These are phyloP conservation scores for Aureobasidium leucospermi DNA, from an alignment of 2,329 filamentous ascomycete species.

Conservation along the genomic window DNA sequence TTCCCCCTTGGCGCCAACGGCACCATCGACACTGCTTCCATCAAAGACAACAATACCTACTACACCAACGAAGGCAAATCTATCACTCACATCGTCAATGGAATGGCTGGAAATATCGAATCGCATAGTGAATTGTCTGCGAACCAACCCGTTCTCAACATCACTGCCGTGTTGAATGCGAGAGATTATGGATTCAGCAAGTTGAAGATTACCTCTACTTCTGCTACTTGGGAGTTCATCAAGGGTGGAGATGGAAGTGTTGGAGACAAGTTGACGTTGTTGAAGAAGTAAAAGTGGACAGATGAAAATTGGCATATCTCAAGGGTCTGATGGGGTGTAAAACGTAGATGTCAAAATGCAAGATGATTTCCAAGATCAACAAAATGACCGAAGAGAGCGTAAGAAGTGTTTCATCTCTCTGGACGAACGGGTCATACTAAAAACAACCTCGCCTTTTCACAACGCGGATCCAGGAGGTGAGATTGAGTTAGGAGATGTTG, in stretches of 20 bases:
- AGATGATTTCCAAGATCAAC: no score
- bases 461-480: no score
- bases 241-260: constrained; percentile 34
- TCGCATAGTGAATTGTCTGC: constrained; percentile 37
- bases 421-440: no score
- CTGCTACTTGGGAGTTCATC: constrained; percentile 41
- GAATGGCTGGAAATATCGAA: constrained; percentile 48
- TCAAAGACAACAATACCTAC: constrained; percentile 45
- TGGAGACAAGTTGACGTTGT: constrained; percentile 33
- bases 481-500: no score
- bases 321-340: no score
- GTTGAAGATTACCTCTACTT: constrained; percentile 34
- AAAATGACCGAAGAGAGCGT: no score
- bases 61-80: constrained; percentile 40
- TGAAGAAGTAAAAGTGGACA: constrained; percentile 26
- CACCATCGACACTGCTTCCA: constrained; percentile 34
- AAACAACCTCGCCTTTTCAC: no score
- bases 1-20: constrained; percentile 33
- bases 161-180: constrained; percentile 40
- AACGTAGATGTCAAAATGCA: no score
- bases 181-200: constrained; percentile 44
- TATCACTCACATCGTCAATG: constrained; percentile 46
- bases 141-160: constrained; percentile 30
- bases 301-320: no score
- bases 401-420: no score